Conservation (phyloP, 2,329 filamentous ascomycete genomes). For the Apiospora phragmitis region DNA sequence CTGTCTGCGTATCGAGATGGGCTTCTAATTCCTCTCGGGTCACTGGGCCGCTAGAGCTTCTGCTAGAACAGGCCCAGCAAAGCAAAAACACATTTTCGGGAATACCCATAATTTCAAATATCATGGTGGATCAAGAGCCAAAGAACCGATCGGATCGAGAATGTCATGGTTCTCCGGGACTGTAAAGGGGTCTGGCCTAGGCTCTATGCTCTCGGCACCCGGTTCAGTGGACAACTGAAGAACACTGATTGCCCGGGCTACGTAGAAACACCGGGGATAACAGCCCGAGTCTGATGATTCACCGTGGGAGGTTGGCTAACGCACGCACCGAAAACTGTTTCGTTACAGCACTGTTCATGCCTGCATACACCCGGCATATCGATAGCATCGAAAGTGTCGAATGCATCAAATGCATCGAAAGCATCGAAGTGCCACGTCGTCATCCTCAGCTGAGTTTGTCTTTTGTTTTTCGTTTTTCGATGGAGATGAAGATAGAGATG, state of each 20-base stretch:
- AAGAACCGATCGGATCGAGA: neutral
- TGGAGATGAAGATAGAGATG: neutral
- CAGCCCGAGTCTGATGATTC: neutral
- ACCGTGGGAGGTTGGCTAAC: neutral
- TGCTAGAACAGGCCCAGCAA: neutral
- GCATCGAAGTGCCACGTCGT: neutral
- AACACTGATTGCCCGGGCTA: neutral
- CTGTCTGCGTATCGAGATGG: neutral
- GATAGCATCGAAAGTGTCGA: neutral
- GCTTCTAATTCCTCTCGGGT: neutral
- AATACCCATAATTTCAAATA: neutral
- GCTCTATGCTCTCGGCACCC: neutral
- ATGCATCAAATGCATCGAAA: neutral
- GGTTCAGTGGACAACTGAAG: neutral
- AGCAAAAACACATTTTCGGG: neutral
- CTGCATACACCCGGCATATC: neutral
- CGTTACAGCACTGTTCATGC: neutral
- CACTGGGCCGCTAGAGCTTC: neutral
- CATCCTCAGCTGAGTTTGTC: neutral
- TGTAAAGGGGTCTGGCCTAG: neutral
- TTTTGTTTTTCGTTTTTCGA: no score
- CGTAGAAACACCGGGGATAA: neutral
- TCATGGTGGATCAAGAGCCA: neutral
- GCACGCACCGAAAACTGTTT: neutral
- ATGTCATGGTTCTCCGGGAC: neutral